A percentile compares a stretch with the other conserved stretches of the same genome.
Conservation (phyloP, 768 basidiomycete genomes). For the Holtermannia corniformis region DNA sequence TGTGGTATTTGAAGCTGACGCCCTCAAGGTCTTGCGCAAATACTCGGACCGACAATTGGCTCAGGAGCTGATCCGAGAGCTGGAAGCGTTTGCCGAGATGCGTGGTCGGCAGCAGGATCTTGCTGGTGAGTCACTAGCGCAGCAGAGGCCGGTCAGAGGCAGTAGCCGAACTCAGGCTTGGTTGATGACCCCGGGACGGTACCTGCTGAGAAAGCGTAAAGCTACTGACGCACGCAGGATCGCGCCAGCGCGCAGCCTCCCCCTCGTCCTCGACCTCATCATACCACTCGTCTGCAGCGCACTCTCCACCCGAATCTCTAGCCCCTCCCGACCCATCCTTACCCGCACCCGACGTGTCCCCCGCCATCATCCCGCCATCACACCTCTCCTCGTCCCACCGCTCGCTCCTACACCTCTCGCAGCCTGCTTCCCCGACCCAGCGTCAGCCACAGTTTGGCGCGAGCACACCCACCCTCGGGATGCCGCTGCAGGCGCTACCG, state of each 20-base stretch:
- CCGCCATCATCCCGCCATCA: slow-evolving; percentile 25
- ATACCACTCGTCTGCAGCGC: slow-evolving; percentile 28
- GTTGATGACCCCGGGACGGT: too few relatives aligned
- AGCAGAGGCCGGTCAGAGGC: too few relatives aligned
- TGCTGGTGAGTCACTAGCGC: background rate
- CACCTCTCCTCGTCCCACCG: slow-evolving; percentile 22
- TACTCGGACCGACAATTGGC: slow-evolving; percentile 8
- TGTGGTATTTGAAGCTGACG: background rate
- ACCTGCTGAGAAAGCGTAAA: background rate
- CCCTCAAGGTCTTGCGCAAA: slow-evolving; percentile 25
- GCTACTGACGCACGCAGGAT: background rate
- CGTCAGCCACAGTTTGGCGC: background rate
- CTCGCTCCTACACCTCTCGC: slow-evolving; percentile 22
- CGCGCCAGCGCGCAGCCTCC: slow-evolving; percentile 9
- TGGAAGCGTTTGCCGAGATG: slow-evolving; percentile 13
- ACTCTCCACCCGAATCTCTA: slow-evolving; percentile 15
- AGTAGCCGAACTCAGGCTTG: too few relatives aligned
- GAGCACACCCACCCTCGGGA: background rate
- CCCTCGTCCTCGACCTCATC: slow-evolving; percentile 31
- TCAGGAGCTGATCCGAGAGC: slow-evolving; percentile 10
- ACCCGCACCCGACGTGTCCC: slow-evolving; percentile 18
- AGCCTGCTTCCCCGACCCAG: background rate
- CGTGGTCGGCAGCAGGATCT: background rate
- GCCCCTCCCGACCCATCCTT: slow-evolving; percentile 10
- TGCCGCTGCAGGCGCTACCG: background rate